These are phyloP conservation scores for Candida tetrigidarum DNA, from an alignment of 1,139 yeast species.

Conservation along the genomic window DNA sequence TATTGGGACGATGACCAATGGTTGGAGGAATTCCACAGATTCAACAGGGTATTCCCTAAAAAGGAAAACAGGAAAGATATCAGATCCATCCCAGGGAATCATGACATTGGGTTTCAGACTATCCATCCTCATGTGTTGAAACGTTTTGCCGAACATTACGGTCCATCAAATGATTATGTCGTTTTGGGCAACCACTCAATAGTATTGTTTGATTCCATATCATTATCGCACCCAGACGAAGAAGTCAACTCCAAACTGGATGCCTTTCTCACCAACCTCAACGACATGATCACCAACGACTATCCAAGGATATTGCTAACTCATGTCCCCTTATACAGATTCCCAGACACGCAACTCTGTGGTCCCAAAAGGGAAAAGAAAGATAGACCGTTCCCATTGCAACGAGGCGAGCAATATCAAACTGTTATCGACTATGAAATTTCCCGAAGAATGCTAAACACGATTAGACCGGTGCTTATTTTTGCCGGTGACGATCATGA, in stretches of 20 bases:
- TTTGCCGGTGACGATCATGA: conserved; percentile 98
- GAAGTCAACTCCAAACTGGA: conserved; percentile 26
- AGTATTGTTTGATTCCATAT: conserved; percentile 79
- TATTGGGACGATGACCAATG: conserved; percentile 71
- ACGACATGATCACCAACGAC: conserved; percentile 25
- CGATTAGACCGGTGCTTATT: conserved; percentile 64
- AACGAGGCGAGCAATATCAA: conserved; percentile 66
- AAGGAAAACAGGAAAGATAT: conserved; percentile 53
- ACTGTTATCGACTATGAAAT: conserved; percentile 56
- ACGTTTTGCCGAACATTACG: conserved; percentile 75
- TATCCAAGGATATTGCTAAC: conserved; percentile 69
- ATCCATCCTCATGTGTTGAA: conserved; percentile 54
- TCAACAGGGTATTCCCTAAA: conserved; percentile 61
- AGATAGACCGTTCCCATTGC: conserved; percentile 60
- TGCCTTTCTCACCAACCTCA: conserved; percentile 29
- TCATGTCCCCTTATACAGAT: conserved; percentile 56
- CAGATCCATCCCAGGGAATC: conserved; percentile 86
- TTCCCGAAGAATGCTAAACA: conserved; percentile 57
- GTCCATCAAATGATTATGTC: conserved; percentile 61
- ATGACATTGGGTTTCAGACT: conserved; percentile 91
- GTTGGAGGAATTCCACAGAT: conserved; percentile 74
- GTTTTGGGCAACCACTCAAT: conserved; percentile 76
- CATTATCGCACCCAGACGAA: conserved; percentile 56
- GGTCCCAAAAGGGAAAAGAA: conserved; percentile 55
- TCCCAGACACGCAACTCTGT: conserved; percentile 35